phyloP scores from a whole-genome alignment of 2,329 filamentous ascomycete genomes.

The Pleomassaria siparia region DNA sequence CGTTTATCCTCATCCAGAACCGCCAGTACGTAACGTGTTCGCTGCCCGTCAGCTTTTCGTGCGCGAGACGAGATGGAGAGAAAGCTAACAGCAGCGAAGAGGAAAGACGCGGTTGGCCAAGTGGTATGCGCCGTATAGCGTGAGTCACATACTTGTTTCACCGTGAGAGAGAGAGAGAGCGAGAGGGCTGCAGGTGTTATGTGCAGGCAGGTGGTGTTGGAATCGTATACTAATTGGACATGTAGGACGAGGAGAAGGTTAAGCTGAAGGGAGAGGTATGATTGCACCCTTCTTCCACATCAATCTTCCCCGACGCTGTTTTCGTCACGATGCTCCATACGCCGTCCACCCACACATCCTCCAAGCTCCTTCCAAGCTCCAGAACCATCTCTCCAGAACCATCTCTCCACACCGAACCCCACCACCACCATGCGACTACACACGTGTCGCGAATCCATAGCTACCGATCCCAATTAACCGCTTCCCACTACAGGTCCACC shows the following conservation, averaged over 20 bases:
- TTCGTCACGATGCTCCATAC: neutral
- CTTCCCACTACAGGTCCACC: slow-evolving; percentile 75
- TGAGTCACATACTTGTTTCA: slow-evolving; percentile 40
- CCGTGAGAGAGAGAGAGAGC: too few species aligned
- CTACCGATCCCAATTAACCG: slow-evolving; percentile 7
- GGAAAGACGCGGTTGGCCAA: slow-evolving; percentile 98
- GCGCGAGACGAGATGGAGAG: slow-evolving; percentile 8
- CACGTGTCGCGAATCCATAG: slow-evolving; percentile 3
- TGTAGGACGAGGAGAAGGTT: slow-evolving; percentile 92
- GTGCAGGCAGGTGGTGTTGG: neutral
- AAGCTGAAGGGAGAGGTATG: slow-evolving; percentile 94
- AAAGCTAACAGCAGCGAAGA: slow-evolving; percentile 52
- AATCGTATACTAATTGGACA: slow-evolving; percentile 17
- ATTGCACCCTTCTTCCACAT: slow-evolving; percentile 14
- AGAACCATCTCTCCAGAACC: too few species aligned
- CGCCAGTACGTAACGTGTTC: slow-evolving; percentile 64
- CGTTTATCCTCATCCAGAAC: slow-evolving; percentile 88
- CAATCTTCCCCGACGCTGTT: neutral
- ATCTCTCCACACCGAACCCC: neutral
- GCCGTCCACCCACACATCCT: slow-evolving; percentile 5
- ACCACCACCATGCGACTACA: slow-evolving; percentile 4
- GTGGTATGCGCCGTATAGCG: slow-evolving; percentile 96
- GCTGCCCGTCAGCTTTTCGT: slow-evolving; percentile 4
- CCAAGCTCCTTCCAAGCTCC: slow-evolving; percentile 1
- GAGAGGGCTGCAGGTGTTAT: too few species aligned